Base-by-base conservation (phyloP, 108 stramenopile species). In the Stephanodiscus minutulus region DNA sequence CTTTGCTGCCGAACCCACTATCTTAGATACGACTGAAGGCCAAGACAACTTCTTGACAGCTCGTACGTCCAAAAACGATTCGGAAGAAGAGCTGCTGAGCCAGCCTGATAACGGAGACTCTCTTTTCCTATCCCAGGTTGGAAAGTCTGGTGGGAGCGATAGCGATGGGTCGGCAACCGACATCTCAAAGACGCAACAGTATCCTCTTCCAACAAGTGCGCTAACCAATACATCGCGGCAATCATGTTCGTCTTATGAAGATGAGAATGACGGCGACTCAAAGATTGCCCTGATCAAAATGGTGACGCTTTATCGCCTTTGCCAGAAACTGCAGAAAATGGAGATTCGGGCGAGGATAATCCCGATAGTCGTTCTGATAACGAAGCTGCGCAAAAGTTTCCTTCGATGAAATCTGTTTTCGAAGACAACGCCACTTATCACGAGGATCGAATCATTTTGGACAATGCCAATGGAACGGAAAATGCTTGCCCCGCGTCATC, bases 41-140 rank as follows among this genome's bases (percentile, higher is more conserved):
- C 6, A 35, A 6, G 33, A 54, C 7, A 6, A 54, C 10, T 21
- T 66, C 18, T 54, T 54, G 29, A 52, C 66, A 21, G 44, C 31
- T 20, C 43, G 22, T 31, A 48, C 66, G 4, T 48, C 43, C 1
- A 21, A 22, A 17, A 46, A 44, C 29, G 21, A 50, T 31, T 65
- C 64, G 1, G 64, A 65, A 21, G 64, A 65, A 10, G 64, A 65
- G 28, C 48, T 65, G 15, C 24, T 65, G 29, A 65, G 64, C 31
- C 64, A 65, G 64, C 48, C 49, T 18, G 64, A 36, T 21, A 17
- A 35, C 46, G 52, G 46, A 54, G 18, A 13, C 52, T 35, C 4
- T 52, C 66, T 15, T 15, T 52, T 31, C 41, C 20, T 39, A 41
- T 17, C 20, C 15, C 29, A 29, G 36, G 18, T 12, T 7, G 46